Evolutionary conservation across 2,329 filamentous ascomycete species (phyloP), one percentile per base, ranked within the genome.

Genomic region (Fusarium lateritium): DNA sequence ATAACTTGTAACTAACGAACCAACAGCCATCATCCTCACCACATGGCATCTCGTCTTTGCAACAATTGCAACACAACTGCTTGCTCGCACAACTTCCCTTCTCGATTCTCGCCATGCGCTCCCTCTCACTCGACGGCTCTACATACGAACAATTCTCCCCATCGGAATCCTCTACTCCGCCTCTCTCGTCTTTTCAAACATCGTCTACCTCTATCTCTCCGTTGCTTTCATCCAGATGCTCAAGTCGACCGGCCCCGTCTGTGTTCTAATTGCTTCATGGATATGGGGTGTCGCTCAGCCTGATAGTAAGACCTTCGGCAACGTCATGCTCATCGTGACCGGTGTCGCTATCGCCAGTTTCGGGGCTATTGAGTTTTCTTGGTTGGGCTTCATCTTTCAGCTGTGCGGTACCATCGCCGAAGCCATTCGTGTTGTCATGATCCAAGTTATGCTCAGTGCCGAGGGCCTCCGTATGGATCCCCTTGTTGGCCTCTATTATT

Each of bases 401-500:
- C 78, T 91, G 55, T 91, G 86, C 62, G 93, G 92, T 69, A 92
- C 94, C 71, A 78, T 91, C 51, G 95, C 94, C 76, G 93, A 97
- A 82, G 92, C 93, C 44, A 86, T 92, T 65, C 90, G 93, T 63
- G 83, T 96, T 67, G 91, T 94, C 81, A 93, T 97, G 92, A 92
- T 96, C 59, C 91, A 97, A 82, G 89, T 91, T 63, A 85, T 97
- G 73, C 88, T 97, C 52, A 92, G 89, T 76, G 90, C 86, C 34
- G 86, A 91, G 51, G 92, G 94, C 44, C 79, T 92, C 82, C 93
- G 93, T 84, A 96, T 97, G 93, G 92, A 96, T 76, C 93, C 93
- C 36, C 86, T 97, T 36, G 93, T 96, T 65, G 93, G 92, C 33
- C 86, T 97, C 22, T 97, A 97, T 85, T 97, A 97, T 84, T 97